These are phyloP conservation scores for Erodium texanum DNA, from an alignment of 441 rosid genomes.

Conservation along the genomic window DNA sequence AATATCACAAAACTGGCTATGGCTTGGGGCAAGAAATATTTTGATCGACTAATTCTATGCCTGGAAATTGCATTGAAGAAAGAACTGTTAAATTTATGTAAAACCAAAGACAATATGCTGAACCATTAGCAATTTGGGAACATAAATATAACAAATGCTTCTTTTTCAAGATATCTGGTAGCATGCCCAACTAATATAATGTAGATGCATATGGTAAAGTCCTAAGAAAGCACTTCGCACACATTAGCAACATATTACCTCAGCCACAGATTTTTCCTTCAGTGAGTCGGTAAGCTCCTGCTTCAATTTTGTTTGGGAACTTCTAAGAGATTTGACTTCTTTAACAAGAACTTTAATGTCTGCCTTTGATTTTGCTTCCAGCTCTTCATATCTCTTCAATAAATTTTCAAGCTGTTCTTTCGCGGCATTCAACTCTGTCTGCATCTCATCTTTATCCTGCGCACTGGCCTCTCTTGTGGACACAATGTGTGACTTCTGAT, in stretches of 20 bases:
- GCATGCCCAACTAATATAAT: background rate
- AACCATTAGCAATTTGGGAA: background rate
- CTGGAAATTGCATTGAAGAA: background rate
- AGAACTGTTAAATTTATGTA: background rate
- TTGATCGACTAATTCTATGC: background rate
- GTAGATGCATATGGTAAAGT: background rate
- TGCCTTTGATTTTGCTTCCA: slow-evolving; percentile 80
- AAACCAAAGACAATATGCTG: background rate
- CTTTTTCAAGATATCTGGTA: background rate
- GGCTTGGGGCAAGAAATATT: background rate
- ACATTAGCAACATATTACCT: slow-evolving; percentile 39
- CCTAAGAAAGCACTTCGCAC: background rate
- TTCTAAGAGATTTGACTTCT: slow-evolving; percentile 84
- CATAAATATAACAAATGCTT: background rate
- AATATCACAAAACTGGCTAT: background rate
- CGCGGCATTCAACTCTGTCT: slow-evolving; percentile 45
- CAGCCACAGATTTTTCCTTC: slow-evolving; percentile 83
- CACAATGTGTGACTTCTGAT: slow-evolving; percentile 44
- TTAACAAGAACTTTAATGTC: slow-evolving; percentile 80
- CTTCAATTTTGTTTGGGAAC: slow-evolving; percentile 61
- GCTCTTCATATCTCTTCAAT: slow-evolving; percentile 54
- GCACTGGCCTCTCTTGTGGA: slow-evolving; percentile 38
- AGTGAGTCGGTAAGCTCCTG: slow-evolving; percentile 67
- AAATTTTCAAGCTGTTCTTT: slow-evolving; percentile 49
- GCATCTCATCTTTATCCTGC: slow-evolving; percentile 57